Percentiles rank a stretch among this genome's conserved stretches.
Evolutionary conservation across 2,329 filamentous ascomycete species (phyloP).

Genomic region (Fusarium miscanthi): DNA sequence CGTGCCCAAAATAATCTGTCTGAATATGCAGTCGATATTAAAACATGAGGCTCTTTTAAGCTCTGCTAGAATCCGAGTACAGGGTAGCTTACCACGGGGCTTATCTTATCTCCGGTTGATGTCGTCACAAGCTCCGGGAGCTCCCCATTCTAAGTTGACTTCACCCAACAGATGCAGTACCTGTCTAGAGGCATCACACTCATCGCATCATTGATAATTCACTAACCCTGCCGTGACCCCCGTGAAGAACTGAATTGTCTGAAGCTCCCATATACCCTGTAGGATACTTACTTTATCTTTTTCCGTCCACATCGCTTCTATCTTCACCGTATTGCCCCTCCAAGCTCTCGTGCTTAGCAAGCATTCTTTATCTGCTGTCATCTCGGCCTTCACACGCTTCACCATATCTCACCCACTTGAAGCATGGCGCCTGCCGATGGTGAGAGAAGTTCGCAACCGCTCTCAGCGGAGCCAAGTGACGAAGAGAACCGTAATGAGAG

Average conservation of each 20-base stretch:
- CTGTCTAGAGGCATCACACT: conserved; percentile 9
- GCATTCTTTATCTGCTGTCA: conserved; percentile 13
- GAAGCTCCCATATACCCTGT: conserved; percentile 1
- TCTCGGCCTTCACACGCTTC: background rate
- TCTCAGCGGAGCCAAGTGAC: conserved; percentile 1
- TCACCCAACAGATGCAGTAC: conserved; percentile 6
- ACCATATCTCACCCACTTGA: background rate
- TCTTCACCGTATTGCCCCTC: conserved; percentile 21
- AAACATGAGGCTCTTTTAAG: background rate
- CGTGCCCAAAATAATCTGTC: background rate
- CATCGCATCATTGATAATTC: conserved; percentile 36
- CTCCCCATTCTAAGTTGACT: conserved; percentile 13
- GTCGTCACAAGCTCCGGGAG: conserved; percentile 41
- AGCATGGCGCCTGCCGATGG: conserved; percentile 27
- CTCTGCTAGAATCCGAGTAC: background rate
- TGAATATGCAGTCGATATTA: background rate
- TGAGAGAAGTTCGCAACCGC: conserved; percentile 16
- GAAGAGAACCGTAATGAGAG: conserved; percentile 16
- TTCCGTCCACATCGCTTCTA: background rate
- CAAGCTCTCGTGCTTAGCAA: conserved; percentile 36
- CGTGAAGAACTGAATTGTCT: background rate
- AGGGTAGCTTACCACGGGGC: conserved; percentile 19
- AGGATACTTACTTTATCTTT: conserved; percentile 5
- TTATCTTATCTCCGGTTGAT: conserved; percentile 43
- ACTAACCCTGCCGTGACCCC: background rate